Evolutionary conservation across 78 protist genomes (phyloP), one percentile per base, ranked within the genome.

Genomic region (Capsaspora owczarzaki): DNA sequence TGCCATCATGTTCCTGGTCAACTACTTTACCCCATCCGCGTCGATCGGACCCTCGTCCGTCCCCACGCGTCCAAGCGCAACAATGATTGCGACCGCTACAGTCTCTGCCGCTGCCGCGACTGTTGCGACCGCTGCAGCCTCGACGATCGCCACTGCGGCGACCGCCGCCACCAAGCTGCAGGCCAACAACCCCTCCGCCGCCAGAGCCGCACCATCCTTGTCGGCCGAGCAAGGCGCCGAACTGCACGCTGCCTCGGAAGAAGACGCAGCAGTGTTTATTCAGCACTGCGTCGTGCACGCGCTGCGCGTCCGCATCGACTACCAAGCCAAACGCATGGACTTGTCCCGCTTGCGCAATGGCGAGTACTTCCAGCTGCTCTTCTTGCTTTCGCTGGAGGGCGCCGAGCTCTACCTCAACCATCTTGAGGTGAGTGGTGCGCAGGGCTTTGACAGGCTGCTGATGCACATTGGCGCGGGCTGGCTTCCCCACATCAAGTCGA

Each of bases 251-350:
- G n/a, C n/a, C n/a, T n/a, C n/a, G n/a, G n/a, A n/a, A n/a, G 66
- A 56, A 2, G 33, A 16, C 29, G 29, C 66, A 2, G 4, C 66
- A 29, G 33, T 29, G 66, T 56, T 56, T 12, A 25, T 56, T 25
- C 66, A 56, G 66, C 66, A 56, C 66, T 56, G 66, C 66, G 66
- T 12, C 8, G 66, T 56, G 66, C 33, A 29, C 8, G 33, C 66
- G n/a, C 33, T 56, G 66, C 66, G 25, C 66, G 43, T 76, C 35
- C 31, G n/a, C 46, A 44, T 76, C 51, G 61, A 76, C 80, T 76
- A 76, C 60, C 29, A 76, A 51, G 46, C 80, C 22, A 76, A 76
- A 37, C 61, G 43, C 23, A 5, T 76, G 40, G 66, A 56, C 66
- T 16, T 51, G 69, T 12, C 23, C 16, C 22, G 40, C 23, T 19